Conservation (phyloP, 805 yeast species). For the Yarrowia bubula region DNA sequence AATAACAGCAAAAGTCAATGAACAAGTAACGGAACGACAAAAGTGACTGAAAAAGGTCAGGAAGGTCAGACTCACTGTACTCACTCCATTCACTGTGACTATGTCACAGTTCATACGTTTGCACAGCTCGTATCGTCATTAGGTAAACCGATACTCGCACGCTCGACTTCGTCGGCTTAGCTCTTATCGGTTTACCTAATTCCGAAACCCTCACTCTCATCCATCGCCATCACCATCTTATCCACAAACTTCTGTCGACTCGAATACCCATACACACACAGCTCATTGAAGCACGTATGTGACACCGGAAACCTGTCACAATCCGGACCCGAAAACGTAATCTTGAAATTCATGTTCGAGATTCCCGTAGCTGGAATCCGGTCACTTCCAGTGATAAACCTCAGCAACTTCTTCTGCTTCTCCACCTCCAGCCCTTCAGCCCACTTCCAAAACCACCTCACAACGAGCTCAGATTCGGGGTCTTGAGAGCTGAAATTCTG, state of each 20-base stretch:
- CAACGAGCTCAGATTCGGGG: conserved; percentile 43
- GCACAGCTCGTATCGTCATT: no score
- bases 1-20: no score
- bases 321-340: conserved; percentile 54
- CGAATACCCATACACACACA: conserved; percentile 68
- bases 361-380: conserved; percentile 92
- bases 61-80: no score
- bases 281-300: conserved; percentile 93
- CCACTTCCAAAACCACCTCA: conserved; percentile 88
- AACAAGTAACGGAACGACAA: no score
- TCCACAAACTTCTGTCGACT: conserved; percentile 51
- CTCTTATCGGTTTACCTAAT: conserved; percentile 46
- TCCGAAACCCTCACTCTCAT: conserved; percentile 86
- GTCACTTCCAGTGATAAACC: conserved; percentile 87
- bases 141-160: conserved; percentile 32
- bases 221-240: conserved; percentile 67
- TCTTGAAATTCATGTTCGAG: conserved; percentile 66
- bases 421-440: conserved; percentile 47
- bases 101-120: no score
- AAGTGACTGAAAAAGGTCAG: no score
- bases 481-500: conserved; percentile 43
- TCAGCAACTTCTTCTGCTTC: conserved; percentile 61
- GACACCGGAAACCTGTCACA: conserved; percentile 71
- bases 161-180: conserved; percentile 36
- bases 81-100: no score